Evolutionary conservation across 306 rosid species (phyloP).

Genomic region (Acacia confusa): DNA sequence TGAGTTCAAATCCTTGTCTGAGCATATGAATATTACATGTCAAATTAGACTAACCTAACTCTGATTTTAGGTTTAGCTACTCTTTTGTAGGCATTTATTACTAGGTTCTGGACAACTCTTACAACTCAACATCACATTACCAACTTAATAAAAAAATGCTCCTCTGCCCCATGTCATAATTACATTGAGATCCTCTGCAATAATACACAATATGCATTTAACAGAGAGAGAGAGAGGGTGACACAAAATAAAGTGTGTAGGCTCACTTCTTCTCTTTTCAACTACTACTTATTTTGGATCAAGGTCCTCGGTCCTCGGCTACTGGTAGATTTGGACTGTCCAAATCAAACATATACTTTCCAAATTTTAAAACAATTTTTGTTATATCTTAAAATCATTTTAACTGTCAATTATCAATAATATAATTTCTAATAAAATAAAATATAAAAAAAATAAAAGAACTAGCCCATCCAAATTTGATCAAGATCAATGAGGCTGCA

Average conservation of each 20-base stretch:
- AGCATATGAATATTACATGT: neutral
- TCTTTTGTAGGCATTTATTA: neutral
- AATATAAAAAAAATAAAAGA: neutral
- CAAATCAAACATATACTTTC: neutral
- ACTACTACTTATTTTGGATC: neutral
- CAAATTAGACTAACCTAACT: neutral
- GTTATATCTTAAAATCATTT: too few species aligned
- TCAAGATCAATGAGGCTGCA: neutral
- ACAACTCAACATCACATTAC: neutral
- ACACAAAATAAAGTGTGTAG: neutral
- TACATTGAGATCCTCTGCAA: neutral
- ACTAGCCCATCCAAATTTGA: neutral
- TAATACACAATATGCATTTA: neutral
- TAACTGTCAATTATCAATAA: neutral
- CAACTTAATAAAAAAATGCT: neutral
- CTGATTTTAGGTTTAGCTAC: neutral
- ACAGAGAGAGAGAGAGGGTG: neutral
- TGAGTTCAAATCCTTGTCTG: neutral
- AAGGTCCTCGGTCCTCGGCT: neutral
- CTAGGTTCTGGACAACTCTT: neutral
- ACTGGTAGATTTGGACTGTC: neutral
- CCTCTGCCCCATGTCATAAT: neutral
- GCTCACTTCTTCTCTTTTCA: neutral
- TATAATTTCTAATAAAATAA: neutral
- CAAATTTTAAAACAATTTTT: too few species aligned